Evolutionary conservation across 1,284 basidiomycete species (phyloP), one percentile per base, ranked within the genome.

Genomic region (Microstroma glucosiphilum): DNA sequence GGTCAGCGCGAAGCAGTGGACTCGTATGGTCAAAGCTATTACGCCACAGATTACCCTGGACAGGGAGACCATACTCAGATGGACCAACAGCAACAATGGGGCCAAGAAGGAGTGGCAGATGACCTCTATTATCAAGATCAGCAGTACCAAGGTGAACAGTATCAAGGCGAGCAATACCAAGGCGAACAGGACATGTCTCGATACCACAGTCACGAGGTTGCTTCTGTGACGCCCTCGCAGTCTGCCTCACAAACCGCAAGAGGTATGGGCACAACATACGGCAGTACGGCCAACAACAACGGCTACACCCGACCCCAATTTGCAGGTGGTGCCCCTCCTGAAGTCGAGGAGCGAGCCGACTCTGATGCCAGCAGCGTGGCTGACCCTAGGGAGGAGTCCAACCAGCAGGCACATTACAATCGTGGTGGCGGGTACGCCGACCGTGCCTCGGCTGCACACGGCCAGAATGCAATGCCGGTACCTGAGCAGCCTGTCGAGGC

Each of bases 211-310:
- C 65, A 73, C 19, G 72, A 75, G 48, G 68, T 68, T 43, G 73
- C 75, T 40, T 76, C 76, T 11, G 74, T 80, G 48, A 79, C 80
- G 1, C 80, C 80, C 0, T 80, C 77, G 9, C 78, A 80, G 59
- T 79, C 77, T 15, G 80, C 80, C 2, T 79, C 77, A 19, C 80
- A 80, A 56, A 72, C 77, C n/a, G 51, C 51, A 15, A 4, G 26
- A 6, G 51, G 51, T 54, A 7, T 23, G 3, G 51, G 51, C 26
- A 21, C 21, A 19, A 15, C 21, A 54, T 54, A 54, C 15, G 51
- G 21, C n/a, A 26, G 21, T 7, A 25, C 15, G 21, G 51, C 51
- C 21, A 25, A 19, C 25, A 13, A 54, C n/a, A 25, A 17, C 7
- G 21, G 43, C 43, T 54, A 54, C 19, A 19, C 19, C 21, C 51